A percentile compares a stretch with the other conserved stretches of the same genome.
These are phyloP conservation scores for Cystoisospora suis DNA, from an alignment of 169 alveolate species.

Conservation along the genomic window DNA sequence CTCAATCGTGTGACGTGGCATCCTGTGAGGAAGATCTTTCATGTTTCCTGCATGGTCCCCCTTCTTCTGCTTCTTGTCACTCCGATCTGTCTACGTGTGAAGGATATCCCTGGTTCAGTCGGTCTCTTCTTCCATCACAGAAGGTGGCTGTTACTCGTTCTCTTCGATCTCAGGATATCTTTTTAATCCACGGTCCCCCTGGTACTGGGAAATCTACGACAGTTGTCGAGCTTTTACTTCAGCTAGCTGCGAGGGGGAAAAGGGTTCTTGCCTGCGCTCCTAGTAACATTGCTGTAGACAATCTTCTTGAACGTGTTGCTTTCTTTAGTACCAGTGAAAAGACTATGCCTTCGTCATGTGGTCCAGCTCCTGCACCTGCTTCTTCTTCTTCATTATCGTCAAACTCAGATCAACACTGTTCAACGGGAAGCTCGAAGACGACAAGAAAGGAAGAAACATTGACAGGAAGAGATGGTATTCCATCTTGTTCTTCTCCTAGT, in stretches of 20 bases:
- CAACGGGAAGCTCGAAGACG: not conserved
- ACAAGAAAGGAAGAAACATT: not conserved
- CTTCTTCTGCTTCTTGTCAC: no score
- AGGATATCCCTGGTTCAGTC: not conserved
- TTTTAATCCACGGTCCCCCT: conserved; percentile 98
- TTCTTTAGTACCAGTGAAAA: not conserved
- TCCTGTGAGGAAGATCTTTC: not conserved
- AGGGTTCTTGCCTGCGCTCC: conserved; percentile 94
- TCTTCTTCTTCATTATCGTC: not conserved
- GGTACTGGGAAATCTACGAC: conserved; percentile 99
- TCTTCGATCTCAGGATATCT: conserved; percentile 68
- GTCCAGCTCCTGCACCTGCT: not conserved
- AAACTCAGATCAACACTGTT: no score
- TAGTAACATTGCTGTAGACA: conserved; percentile 96
- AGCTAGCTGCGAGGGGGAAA: conserved; percentile 7
- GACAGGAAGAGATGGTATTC: conserved; percentile 15
- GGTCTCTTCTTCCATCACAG: not conserved
- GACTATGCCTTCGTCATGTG: no score
- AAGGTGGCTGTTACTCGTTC: conserved; percentile 26
- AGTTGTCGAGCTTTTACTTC: conserved; percentile 64
- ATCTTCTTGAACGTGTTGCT: conserved; percentile 60
- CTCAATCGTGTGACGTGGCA: no score
- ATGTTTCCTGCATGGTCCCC: no score
- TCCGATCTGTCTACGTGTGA: not conserved
- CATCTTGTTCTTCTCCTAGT: no score